A percentile compares a stretch with the other conserved stretches of the same genome.
phyloP scores from a whole-genome alignment of 208 protist species.

The Sergeia podlipaevii region DNA sequence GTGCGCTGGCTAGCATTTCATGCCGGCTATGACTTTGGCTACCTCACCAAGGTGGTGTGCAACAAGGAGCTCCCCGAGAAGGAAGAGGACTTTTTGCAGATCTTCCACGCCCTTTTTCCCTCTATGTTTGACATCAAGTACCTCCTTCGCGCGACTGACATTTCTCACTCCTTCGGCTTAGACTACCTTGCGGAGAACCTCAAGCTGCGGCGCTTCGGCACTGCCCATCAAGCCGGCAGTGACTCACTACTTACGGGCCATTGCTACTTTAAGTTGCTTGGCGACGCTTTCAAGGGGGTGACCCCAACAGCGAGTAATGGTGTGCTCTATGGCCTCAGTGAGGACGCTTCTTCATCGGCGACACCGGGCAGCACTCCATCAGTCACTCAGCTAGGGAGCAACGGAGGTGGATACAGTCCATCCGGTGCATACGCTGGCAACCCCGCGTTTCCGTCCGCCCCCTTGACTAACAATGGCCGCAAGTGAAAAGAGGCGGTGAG shows the following conservation, averaged over 20 bases:
- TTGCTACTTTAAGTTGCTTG: conserved; percentile 97
- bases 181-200: conserved; percentile 96
- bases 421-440: conserved; percentile 16
- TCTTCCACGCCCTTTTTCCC: conserved; percentile 96
- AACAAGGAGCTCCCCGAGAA: conserved; percentile 93
- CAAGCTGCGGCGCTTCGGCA: conserved; percentile 90
- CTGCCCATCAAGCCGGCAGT: conserved; percentile 95
- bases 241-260: conserved; percentile 97
- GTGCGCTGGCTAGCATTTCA: conserved; percentile 99
- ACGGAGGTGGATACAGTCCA: conserved; percentile 13
- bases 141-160: conserved; percentile 94
- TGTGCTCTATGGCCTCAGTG: conserved; percentile 95
- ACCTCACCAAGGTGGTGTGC: conserved; percentile 96
- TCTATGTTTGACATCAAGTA: conserved; percentile 99
- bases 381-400: conserved; percentile 19
- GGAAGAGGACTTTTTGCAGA: conserved; percentile 97
- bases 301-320: conserved; percentile 82
- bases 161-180: conserved; percentile 93
- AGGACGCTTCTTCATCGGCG: conserved; percentile 74
- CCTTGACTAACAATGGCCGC: conserved; percentile 17
- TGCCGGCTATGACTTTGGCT: conserved; percentile 99
- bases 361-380: conserved; percentile 63
- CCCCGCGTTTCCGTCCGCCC: conserved; percentile 30
- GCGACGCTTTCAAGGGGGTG: conserved; percentile 82
- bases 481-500: conserved; percentile 6